Evolutionary conservation across 1,139 yeast species (phyloP).

Genomic region (Scheffersomyces titani): DNA sequence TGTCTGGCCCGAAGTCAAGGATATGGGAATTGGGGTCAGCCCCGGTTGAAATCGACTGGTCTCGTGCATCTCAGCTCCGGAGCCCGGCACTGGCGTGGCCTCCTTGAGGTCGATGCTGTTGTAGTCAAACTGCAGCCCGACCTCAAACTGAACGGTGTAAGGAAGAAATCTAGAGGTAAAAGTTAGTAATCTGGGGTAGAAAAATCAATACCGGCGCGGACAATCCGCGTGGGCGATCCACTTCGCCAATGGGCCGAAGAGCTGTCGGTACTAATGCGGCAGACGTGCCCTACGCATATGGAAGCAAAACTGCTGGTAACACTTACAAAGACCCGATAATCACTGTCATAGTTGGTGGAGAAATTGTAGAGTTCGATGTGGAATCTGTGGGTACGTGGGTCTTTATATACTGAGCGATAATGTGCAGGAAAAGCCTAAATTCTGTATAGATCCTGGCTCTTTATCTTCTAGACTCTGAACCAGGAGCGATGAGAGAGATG

Average conservation of each 20-base stretch:
- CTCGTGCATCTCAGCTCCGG: background rate
- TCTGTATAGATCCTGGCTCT: background rate
- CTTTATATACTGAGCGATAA: background rate
- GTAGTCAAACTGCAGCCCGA: constrained; percentile 23
- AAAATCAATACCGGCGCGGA: background rate
- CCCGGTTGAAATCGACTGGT: background rate
- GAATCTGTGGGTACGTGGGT: background rate
- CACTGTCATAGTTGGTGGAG: constrained; percentile 46
- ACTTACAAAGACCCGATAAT: constrained; percentile 66
- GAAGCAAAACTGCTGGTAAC: background rate
- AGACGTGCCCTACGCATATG: background rate
- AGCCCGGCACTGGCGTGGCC: background rate
- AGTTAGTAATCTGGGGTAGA: constrained; percentile 19
- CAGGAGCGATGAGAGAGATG: background rate
- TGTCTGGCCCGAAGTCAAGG: constrained; percentile 5
- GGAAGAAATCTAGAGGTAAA: constrained; percentile 56
- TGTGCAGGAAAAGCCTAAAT: background rate
- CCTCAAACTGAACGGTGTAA: constrained; percentile 70
- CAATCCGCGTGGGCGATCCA: background rate
- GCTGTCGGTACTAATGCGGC: background rate
- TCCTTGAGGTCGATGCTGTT: background rate
- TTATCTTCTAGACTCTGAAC: background rate
- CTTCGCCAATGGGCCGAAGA: background rate
- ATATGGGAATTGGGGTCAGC: background rate
- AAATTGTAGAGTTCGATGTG: background rate